Conservation (phyloP, 1,139 yeast species). For the Meyerozyma guilliermondii region DNA sequence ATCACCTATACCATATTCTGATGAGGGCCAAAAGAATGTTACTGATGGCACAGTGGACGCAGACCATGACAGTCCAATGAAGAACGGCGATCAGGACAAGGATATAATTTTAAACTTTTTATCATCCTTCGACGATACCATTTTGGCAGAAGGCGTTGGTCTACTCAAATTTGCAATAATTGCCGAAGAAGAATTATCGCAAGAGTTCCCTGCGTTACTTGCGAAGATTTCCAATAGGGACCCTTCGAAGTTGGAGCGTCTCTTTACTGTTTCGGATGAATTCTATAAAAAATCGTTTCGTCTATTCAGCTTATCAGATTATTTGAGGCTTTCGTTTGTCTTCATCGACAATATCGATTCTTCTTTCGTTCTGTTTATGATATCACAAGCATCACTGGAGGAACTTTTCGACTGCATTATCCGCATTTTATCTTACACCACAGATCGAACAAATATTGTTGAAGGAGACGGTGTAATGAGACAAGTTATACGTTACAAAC, state of each 20-base stretch:
- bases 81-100: constrained; percentile 18
- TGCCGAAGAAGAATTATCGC: constrained; percentile 30
- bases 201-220: constrained; percentile 18
- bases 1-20: neutral
- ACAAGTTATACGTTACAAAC: constrained; percentile 32
- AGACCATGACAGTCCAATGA: neutral
- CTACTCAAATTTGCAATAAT: constrained; percentile 36
- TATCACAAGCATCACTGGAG: constrained; percentile 21
- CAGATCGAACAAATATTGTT: constrained; percentile 27
- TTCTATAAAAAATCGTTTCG: constrained; percentile 19
- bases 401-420: constrained; percentile 26
- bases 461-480: constrained; percentile 28
- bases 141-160: constrained; percentile 31
- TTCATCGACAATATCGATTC: constrained; percentile 21
- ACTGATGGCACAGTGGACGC: constrained; percentile 2
- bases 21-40: constrained; percentile 1
- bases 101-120: constrained; percentile 36
- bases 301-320: constrained; percentile 30
- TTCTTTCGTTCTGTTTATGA: constrained; percentile 18
- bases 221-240: constrained; percentile 24
- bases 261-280: constrained; percentile 23
- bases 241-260: constrained; percentile 25
- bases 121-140: constrained; percentile 24
- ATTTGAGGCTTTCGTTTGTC: constrained; percentile 29
- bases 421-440: constrained; percentile 24